Conservation (phyloP, 2,329 filamentous ascomycete genomes). For the Aspergillus chevalieri region DNA sequence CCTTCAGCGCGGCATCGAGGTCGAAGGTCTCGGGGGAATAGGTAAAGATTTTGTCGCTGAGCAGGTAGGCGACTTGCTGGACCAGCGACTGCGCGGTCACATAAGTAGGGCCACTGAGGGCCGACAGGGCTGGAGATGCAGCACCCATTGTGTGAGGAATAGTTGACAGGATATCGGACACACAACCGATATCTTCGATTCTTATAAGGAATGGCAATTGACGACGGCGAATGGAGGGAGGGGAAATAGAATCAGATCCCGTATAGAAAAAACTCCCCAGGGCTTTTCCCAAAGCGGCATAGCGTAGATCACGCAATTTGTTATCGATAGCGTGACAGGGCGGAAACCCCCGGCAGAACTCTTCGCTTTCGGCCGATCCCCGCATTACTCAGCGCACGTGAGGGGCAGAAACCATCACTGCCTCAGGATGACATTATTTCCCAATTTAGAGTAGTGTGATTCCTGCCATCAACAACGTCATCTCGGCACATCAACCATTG, state of each 20-base stretch:
- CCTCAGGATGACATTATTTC: conserved; percentile 2
- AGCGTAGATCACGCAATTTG: conserved; percentile 32
- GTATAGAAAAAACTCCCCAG: conserved; percentile 24
- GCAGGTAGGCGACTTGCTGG: conserved; percentile 89
- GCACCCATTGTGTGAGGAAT: conserved; percentile 24
- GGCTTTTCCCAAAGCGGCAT: conserved; percentile 21
- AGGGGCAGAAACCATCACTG: background rate
- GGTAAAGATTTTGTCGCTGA: conserved; percentile 96
- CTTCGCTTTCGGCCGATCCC: conserved; percentile 13
- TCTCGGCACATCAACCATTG: background rate
- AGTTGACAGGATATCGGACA: conserved; percentile 21
- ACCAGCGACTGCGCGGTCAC: conserved; percentile 87
- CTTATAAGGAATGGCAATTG: conserved; percentile 13
- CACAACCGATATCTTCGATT: conserved; percentile 17
- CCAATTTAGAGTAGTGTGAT: conserved; percentile 3
- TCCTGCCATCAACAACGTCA: background rate
- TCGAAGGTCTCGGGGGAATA: conserved; percentile 94
- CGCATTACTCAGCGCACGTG: conserved; percentile 12
- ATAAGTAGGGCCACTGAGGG: conserved; percentile 82
- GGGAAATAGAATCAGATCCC: conserved; percentile 6
- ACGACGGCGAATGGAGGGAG: background rate
- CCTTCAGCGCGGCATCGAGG: conserved; percentile 72
- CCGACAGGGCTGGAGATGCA: conserved; percentile 42
- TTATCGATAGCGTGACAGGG: conserved; percentile 21
- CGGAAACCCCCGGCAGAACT: conserved; percentile 13